These are phyloP conservation scores for Elsinoe fawcettii DNA, from an alignment of 2,329 filamentous ascomycete species.

Conservation along the genomic window DNA sequence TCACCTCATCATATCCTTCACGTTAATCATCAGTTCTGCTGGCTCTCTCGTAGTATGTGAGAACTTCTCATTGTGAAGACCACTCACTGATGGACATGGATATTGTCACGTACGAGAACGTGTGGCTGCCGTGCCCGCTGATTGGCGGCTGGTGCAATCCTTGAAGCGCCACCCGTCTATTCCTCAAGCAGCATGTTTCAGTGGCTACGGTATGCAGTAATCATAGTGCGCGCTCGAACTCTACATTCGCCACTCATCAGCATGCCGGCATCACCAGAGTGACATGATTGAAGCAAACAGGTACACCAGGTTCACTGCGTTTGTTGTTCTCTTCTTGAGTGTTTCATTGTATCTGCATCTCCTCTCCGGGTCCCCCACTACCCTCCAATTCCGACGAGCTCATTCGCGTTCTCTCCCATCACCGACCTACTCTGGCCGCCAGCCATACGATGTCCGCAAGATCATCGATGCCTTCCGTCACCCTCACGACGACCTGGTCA, in stretches of 20 bases:
- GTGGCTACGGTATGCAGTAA: no score
- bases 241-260: neutral
- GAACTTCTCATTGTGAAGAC: no score
- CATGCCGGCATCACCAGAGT: neutral
- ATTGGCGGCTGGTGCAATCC: neutral
- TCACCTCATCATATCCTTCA: no score
- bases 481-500: constrained; percentile 17
- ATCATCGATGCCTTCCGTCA: constrained; percentile 19
- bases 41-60: no score
- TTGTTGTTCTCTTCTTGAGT: neutral
- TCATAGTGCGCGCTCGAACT: no score
- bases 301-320: neutral
- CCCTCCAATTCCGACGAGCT: neutral
- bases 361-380: neutral
- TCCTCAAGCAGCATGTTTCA: neutral
- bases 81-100: no score
- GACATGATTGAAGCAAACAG: neutral
- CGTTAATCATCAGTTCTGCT: no score
- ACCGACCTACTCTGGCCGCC: neutral
- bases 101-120: neutral
- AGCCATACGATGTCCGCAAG: constrained; percentile 18
- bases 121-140: neutral
- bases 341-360: neutral
- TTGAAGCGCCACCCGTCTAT: neutral
- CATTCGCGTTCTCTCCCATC: neutral